Conservation (phyloP, 2,329 filamentous ascomycete species). For the Lachnellula cervina region DNA sequence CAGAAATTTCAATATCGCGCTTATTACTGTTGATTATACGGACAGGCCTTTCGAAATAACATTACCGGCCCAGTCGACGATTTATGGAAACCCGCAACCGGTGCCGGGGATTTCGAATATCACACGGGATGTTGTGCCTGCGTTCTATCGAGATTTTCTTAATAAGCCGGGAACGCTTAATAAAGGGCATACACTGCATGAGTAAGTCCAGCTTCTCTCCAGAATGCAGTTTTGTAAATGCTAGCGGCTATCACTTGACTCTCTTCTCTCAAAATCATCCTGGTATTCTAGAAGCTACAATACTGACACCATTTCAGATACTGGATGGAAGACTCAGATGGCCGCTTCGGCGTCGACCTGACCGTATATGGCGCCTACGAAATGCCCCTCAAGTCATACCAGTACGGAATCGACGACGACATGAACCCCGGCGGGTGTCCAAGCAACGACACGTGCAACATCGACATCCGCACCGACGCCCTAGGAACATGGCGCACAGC, state of each 20-base stretch:
- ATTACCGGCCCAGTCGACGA: conserved; percentile 6
- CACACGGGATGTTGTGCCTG: conserved; percentile 5
- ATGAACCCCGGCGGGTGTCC: conserved; percentile 10
- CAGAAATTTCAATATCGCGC: conserved; percentile 17
- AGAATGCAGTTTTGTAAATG: not conserved
- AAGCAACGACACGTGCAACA: conserved; percentile 2
- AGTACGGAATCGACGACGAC: conserved; percentile 10
- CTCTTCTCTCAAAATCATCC: not conserved
- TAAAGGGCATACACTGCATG: conserved; percentile 14
- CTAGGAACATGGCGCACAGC: conserved; percentile 11
- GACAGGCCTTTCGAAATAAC: conserved; percentile 10
- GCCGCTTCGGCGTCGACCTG: conserved; percentile 14
- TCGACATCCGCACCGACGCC: conserved; percentile 10
- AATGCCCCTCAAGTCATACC: conserved; percentile 9
- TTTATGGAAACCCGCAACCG: conserved; percentile 14
- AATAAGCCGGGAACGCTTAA: conserved; percentile 13
- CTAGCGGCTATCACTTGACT: not conserved
- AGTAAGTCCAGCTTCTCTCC: not conserved
- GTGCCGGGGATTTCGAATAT: conserved; percentile 1
- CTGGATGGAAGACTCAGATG: conserved; percentile 15
- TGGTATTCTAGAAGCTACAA: no score
- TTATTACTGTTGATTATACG: conserved; percentile 10
- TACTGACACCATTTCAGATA: not conserved
- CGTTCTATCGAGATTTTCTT: conserved; percentile 14
- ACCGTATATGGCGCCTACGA: conserved; percentile 12